phyloP scores from a whole-genome alignment of 2,329 filamentous ascomycete genomes.

The Colletotrichum sp. region DNA sequence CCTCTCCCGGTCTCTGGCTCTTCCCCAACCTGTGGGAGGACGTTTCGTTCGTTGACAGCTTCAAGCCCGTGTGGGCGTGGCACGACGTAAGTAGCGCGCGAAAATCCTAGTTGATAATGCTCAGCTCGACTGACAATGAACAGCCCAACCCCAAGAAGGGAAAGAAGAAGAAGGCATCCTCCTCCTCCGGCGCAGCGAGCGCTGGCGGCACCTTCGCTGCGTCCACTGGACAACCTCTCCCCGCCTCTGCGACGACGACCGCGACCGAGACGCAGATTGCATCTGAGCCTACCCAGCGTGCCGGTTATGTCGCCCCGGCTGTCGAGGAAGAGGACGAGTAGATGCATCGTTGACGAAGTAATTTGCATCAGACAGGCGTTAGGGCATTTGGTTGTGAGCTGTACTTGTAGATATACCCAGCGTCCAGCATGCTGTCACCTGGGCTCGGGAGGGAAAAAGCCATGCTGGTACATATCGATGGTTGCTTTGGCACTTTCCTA shows the following conservation, averaged over 20 bases:
- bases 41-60: slow-evolving; percentile 97
- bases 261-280: slow-evolving; percentile 60
- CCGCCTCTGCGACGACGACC: slow-evolving; percentile 61
- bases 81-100: slow-evolving; percentile 74
- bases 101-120: not conserved
- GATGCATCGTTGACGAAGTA: not conserved
- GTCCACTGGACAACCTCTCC: slow-evolving; percentile 56
- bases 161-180: slow-evolving; percentile 53
- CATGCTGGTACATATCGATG: not conserved
- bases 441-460: not conserved
- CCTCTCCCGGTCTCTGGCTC: slow-evolving; percentile 91
- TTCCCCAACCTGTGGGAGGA: slow-evolving; percentile 99
- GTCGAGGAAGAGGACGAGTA: slow-evolving; percentile 61
- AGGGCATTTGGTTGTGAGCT: not conserved
- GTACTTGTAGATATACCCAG: slow-evolving; percentile 12
- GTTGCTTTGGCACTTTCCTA: not conserved
- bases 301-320: slow-evolving; percentile 53
- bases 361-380: slow-evolving; percentile 21
- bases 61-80: slow-evolving; percentile 97
- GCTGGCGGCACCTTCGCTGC: slow-evolving; percentile 53
- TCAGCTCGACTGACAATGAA: not conserved
- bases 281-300: slow-evolving; percentile 44
- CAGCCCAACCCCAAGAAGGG: slow-evolving; percentile 59
- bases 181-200: slow-evolving; percentile 29
- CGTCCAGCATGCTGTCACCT: not conserved